Conservation (phyloP, 345 rosid genomes). For the Gossypioides kirkii region DNA sequence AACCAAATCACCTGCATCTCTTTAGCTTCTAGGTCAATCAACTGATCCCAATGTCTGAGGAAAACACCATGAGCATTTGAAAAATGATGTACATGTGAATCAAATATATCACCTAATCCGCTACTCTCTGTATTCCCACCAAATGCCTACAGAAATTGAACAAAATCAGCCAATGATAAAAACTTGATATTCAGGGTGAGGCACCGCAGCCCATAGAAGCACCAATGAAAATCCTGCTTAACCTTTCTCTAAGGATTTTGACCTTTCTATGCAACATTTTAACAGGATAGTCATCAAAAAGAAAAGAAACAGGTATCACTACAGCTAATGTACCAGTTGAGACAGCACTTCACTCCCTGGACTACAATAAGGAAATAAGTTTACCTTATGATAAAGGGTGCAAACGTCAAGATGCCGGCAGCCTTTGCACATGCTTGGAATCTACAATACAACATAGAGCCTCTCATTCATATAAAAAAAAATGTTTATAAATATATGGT, state of each 20-base stretch:
- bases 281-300: neutral
- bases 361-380: conserved; percentile 13
- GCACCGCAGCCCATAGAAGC: neutral
- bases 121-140: conserved; percentile 80
- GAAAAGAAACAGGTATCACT: neutral
- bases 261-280: neutral
- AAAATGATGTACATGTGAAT: conserved; percentile 60
- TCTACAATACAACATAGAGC: conserved; percentile 36
- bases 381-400: conserved; percentile 90
- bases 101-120: conserved; percentile 77
- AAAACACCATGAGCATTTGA: conserved; percentile 55
- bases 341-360: neutral
- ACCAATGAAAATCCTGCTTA: neutral
- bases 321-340: neutral
- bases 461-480: conserved; percentile 12
- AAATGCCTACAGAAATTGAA: conserved; percentile 58
- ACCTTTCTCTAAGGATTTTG: neutral
- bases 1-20: conserved; percentile 60
- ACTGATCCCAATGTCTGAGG: conserved; percentile 70
- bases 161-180: conserved; percentile 3
- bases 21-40: conserved; percentile 88
- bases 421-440: conserved; percentile 70
- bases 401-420: conserved; percentile 92
- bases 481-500: neutral
- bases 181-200: conserved; percentile 5